These are phyloP conservation scores for Dillenia suffruticosa DNA, from an alignment of 164 flowering plant genomes.

Conservation along the genomic window DNA sequence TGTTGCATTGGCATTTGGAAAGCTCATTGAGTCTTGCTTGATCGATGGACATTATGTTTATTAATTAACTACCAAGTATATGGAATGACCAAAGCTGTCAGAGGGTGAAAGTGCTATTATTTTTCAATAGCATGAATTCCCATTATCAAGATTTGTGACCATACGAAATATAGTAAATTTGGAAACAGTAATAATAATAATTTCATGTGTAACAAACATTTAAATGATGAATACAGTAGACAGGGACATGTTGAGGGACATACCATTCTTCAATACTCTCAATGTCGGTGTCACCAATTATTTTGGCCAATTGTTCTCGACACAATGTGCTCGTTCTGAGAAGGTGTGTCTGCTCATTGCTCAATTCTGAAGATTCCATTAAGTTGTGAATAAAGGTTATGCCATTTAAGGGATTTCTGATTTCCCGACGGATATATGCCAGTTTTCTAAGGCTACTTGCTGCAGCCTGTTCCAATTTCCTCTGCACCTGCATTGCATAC, in stretches of 20 bases:
- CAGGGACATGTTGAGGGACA: conserved; percentile 39
- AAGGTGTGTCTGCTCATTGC: conserved; percentile 46
- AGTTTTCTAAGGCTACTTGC: conserved; percentile 43
- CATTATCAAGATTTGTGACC: too few species aligned
- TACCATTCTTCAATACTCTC: conserved; percentile 74
- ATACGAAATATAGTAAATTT: too few species aligned
- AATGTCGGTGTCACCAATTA: conserved; percentile 55
- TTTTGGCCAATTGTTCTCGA: conserved; percentile 52
- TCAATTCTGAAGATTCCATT: conserved; percentile 49
- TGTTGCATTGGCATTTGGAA: too few species aligned
- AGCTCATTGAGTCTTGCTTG: too few species aligned
- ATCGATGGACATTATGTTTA: too few species aligned
- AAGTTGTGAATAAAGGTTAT: conserved; percentile 39
- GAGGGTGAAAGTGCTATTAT: not conserved
- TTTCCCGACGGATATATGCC: conserved; percentile 54
- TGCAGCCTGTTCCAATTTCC: conserved; percentile 63
- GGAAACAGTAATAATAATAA: not conserved
- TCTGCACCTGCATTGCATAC: conserved; percentile 58
- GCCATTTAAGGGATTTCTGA: conserved; percentile 55
- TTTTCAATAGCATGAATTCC: not conserved
- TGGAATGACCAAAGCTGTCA: too few species aligned
- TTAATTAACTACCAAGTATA: too few species aligned
- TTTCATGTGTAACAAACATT: not conserved
- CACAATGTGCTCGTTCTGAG: conserved; percentile 43
- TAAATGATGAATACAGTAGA: not conserved